phyloP scores from a whole-genome alignment of 2,329 filamentous ascomycete species.

The Venturia carpophila region DNA sequence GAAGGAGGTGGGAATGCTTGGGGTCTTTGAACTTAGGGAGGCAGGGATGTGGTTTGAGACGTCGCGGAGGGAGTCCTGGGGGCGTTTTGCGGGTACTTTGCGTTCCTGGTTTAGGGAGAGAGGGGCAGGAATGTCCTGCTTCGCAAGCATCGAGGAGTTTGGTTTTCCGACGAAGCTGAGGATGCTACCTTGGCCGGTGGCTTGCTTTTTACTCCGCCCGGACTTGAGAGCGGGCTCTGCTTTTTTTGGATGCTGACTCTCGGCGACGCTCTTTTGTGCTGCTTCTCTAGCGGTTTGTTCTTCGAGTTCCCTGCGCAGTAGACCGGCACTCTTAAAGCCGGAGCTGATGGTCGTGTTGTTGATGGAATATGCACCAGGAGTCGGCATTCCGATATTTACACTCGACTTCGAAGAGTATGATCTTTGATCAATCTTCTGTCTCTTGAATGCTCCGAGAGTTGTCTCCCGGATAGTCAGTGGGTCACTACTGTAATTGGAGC shows the following conservation, averaged over 20 bases:
- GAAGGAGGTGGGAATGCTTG: neutral
- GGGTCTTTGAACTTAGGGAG: neutral
- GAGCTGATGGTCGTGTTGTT: slow-evolving; percentile 16
- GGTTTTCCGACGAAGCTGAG: slow-evolving; percentile 22
- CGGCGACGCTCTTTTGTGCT: slow-evolving; percentile 1
- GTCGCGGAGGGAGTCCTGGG: neutral
- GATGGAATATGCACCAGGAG: slow-evolving; percentile 4
- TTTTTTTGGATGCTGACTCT: slow-evolving; percentile 2
- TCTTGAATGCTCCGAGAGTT: slow-evolving; percentile 30
- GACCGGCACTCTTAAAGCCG: slow-evolving; percentile 9
- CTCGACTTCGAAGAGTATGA: neutral
- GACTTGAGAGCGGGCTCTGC: neutral
- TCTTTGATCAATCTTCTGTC: slow-evolving; percentile 27
- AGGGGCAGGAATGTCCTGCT: neutral
- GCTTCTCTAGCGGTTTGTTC: neutral
- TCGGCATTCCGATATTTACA: neutral
- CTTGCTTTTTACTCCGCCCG: neutral
- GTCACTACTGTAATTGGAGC: slow-evolving; percentile 11
- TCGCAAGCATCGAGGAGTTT: slow-evolving; percentile 23
- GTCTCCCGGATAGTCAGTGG: slow-evolving; percentile 28
- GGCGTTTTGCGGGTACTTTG: neutral
- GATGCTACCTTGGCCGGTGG: slow-evolving; percentile 5
- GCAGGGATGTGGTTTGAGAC: neutral
- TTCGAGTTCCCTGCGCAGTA: neutral
- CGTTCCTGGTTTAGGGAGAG: neutral